Evolutionary conservation across 2,329 filamentous ascomycete genomes (phyloP).

Genomic region (Xylariaceae sp.): DNA sequence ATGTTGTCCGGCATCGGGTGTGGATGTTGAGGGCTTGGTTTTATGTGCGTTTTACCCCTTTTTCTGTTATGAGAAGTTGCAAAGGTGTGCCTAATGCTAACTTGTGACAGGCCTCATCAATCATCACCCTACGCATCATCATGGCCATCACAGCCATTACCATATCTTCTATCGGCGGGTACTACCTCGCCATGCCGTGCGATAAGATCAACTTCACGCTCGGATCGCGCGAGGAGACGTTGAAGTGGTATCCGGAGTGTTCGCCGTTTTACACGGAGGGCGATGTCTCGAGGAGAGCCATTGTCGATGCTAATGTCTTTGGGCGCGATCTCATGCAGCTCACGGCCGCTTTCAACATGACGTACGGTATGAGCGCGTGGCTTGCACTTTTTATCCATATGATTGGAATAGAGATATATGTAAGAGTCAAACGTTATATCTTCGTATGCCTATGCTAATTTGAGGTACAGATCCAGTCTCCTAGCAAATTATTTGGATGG

Average conservation of each 20-base stretch:
- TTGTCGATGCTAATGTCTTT: slow-evolving; percentile 4
- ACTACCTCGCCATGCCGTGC: slow-evolving; percentile 3
- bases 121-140: neutral
- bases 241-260: slow-evolving; percentile 5
- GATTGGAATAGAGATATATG: slow-evolving; percentile 1
- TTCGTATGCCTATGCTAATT: neutral
- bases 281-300: neutral
- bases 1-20: neutral
- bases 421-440: no score
- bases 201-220: slow-evolving; percentile 3
- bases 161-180: neutral
- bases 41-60: neutral
- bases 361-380: slow-evolving; percentile 5
- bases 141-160: neutral
- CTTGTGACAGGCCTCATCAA: neutral
- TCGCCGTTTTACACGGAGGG: neutral
- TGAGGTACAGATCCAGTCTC: neutral
- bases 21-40: slow-evolving; percentile 9
- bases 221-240: neutral
- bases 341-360: neutral
- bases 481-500: neutral
- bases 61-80: neutral
- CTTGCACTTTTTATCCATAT: neutral
- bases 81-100: no score
- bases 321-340: neutral